These are phyloP conservation scores for Lactarius indigo DNA, from an alignment of 768 basidiomycete genomes.

Conservation along the genomic window DNA sequence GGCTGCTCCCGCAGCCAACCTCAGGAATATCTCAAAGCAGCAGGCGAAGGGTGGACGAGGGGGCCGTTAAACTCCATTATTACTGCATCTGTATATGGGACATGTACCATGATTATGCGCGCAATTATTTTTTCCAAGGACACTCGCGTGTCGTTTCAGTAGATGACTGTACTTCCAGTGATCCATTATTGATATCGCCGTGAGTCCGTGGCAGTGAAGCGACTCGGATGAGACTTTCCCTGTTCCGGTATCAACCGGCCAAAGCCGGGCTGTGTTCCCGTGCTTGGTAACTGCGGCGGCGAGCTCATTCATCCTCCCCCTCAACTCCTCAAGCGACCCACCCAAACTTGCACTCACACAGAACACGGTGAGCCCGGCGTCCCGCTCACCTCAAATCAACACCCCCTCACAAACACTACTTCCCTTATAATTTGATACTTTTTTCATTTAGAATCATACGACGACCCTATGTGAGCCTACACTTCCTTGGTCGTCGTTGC, in stretches of 20 bases:
- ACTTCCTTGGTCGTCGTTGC: slow-evolving; percentile 3
- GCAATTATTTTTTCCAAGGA: neutral
- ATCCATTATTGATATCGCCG: neutral
- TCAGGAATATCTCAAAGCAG: slow-evolving; percentile 86
- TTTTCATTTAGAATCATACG: slow-evolving; percentile 13
- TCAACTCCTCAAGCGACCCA: slow-evolving; percentile 9
- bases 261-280: slow-evolving; percentile 5
- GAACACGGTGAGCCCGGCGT: slow-evolving; percentile 21
- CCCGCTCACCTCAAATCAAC: neutral
- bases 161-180: neutral
- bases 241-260: slow-evolving; percentile 9
- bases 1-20: slow-evolving; percentile 51
- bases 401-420: neutral
- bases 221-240: neutral
- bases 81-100: slow-evolving; percentile 10
- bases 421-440: neutral
- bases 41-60: slow-evolving; percentile 91
- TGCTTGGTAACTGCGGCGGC: slow-evolving; percentile 2
- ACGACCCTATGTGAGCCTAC: slow-evolving; percentile 22
- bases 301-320: neutral
- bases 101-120: slow-evolving; percentile 18
- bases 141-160: neutral
- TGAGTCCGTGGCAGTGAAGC: neutral
- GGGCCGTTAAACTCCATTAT: slow-evolving; percentile 49
- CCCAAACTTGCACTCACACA: slow-evolving; percentile 6